Evolutionary conservation across 352 stramenopile species (phyloP), one percentile per base, ranked within the genome.

Genomic region (Aphanomyces invadans): DNA sequence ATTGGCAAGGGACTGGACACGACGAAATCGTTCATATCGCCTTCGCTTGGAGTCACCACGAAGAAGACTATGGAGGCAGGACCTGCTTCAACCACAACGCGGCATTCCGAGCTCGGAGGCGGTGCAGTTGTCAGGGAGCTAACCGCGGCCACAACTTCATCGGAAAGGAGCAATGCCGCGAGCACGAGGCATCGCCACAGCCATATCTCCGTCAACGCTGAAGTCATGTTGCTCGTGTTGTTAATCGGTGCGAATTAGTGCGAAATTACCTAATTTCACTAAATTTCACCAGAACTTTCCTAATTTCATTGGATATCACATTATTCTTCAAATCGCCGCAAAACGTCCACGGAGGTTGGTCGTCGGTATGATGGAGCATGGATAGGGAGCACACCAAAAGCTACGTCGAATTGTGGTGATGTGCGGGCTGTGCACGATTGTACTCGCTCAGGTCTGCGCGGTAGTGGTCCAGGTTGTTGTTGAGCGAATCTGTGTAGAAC

Each of bases 381-480:
- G 7, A 42, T 42, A 42, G 36, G 15, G 15, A 15, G 36, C 15
- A 15, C 36, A 52, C 9, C 44, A 52, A 21, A 23, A 26, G 19
- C 44, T 52, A 52, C 44, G 44, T 26, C 9, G 44, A 52, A 21
- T 19, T 25, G 44, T 52, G 44, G 44, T 57, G 49, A 21, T 57
- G 49, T 10, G 25, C 12, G 19, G 42, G 4, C 26, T 71, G 46
- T 23, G 76, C 71, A 21, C 73, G 71, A 15, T 76, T 62, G 28
- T 87, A 65, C 62, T 77, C 78, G 36, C 79, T 74, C 12, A 89
- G 63, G 23, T 89, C 81, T 25, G 70, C 62, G 48, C 84, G 83
- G 65, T 88, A 90, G 10, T 71, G 68, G 11, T 87, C 80, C 28
- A 86, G 74, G 49, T 90, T 90, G 25, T 60, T 49, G 60, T 88